Conservation (phyloP, 805 yeast genomes). For the Yarrowia keelungensis region DNA sequence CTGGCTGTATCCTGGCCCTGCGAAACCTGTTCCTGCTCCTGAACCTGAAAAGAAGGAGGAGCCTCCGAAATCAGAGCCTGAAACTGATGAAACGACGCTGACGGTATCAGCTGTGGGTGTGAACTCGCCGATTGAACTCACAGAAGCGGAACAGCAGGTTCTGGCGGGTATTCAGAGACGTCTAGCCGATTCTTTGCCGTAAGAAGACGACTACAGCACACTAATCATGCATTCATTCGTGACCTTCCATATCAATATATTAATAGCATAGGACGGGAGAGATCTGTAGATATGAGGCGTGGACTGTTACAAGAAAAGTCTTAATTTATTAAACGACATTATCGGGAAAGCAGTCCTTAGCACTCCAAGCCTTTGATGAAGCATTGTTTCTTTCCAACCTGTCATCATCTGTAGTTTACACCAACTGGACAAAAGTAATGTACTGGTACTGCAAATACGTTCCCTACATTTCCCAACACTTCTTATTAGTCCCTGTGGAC, state of each 20-base stretch:
- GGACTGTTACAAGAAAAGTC: too few relatives aligned
- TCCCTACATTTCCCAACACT: too few relatives aligned
- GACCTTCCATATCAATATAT: neutral
- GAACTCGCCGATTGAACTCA: neutral
- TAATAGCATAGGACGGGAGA: neutral
- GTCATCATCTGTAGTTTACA: too few relatives aligned
- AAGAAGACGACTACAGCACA: neutral
- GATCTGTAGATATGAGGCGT: too few relatives aligned
- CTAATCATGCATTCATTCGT: conserved; percentile 8
- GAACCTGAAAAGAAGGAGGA: conserved; percentile 10
- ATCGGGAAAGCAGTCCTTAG: too few relatives aligned
- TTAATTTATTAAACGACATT: too few relatives aligned
- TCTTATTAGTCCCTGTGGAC: too few relatives aligned
- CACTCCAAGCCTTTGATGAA: too few relatives aligned
- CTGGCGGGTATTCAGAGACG: conserved; percentile 3
- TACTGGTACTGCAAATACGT: too few relatives aligned
- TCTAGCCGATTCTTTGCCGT: neutral
- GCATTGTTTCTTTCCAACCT: too few relatives aligned
- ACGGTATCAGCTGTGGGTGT: neutral
- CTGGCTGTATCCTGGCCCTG: conserved; percentile 61
- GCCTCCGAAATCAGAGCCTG: conserved; percentile 1
- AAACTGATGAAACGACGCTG: conserved; percentile 1
- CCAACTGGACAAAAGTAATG: too few relatives aligned
- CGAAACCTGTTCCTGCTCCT: neutral
- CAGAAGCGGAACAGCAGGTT: conserved; percentile 7